Conservation (phyloP, 1,284 basidiomycete species). For the Leccinum pachyderme region DNA sequence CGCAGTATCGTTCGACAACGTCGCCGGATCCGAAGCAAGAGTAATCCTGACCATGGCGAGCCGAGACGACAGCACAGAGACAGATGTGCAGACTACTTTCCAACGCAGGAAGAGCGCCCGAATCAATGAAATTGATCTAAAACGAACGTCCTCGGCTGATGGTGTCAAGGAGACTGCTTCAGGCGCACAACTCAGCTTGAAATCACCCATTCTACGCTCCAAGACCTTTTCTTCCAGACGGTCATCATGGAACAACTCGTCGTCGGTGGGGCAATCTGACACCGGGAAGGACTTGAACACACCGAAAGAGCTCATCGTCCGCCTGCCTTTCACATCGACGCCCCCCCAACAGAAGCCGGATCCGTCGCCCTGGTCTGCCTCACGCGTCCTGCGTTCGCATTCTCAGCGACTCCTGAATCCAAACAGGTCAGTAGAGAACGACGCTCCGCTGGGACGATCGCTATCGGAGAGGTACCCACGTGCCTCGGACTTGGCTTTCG, state of each 20-base stretch:
- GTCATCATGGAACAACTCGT: not conserved
- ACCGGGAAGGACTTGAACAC: not conserved
- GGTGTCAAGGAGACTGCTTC: not conserved
- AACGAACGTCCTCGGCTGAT: conserved; percentile 11
- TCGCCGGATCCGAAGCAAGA: not conserved
- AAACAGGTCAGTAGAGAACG: not conserved
- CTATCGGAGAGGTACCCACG: conserved; percentile 24
- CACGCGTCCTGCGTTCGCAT: conserved; percentile 36
- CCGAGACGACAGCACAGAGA: not conserved
- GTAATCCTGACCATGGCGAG: not conserved
- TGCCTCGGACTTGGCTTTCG: conserved; percentile 30
- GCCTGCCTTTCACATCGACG: conserved; percentile 27
- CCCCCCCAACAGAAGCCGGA: conserved; percentile 10
- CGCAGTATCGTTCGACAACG: not conserved
- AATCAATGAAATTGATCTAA: conserved; percentile 21
- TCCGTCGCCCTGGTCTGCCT: conserved; percentile 13
- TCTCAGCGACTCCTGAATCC: conserved; percentile 25
- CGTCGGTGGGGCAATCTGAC: not conserved
- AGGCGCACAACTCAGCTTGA: conserved; percentile 2
- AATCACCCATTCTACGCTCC: conserved; percentile 9
- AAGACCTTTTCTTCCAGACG: conserved; percentile 5
- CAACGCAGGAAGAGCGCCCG: conserved; percentile 29
- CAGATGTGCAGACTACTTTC: not conserved
- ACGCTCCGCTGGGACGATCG: conserved; percentile 21
- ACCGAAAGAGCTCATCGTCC: conserved; percentile 21